Percentiles rank a stretch among this genome's conserved stretches.
phyloP scores from a whole-genome alignment of 1,284 basidiomycete species.

The Boletellus deceptivus region DNA sequence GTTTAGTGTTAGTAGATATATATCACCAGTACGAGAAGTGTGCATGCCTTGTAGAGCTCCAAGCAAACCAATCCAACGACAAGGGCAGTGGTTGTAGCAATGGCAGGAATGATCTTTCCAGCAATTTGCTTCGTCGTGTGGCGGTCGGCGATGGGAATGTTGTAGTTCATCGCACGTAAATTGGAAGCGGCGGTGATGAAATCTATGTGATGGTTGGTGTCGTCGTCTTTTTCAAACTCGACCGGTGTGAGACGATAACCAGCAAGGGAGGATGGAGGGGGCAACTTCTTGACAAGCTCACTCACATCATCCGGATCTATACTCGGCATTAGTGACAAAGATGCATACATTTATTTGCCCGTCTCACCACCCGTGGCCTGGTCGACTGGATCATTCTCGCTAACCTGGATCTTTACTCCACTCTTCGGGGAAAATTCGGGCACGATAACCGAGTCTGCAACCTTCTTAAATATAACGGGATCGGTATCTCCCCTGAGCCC shows the following conservation, averaged over 20 bases:
- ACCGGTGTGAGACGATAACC: conserved; percentile 94
- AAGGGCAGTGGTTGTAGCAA: conserved; percentile 96
- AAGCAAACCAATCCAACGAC: conserved; percentile 95
- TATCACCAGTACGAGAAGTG: not conserved
- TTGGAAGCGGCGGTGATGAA: conserved; percentile 99
- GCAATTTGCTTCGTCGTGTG: conserved; percentile 99
- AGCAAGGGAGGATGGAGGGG: conserved; percentile 86
- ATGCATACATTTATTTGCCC: conserved; percentile 2
- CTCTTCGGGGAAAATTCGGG: conserved; percentile 94
- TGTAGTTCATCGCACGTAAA: conserved; percentile 95
- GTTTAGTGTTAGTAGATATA: conserved; percentile 2
- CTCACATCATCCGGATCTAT: conserved; percentile 55
- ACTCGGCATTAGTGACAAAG: conserved; percentile 7
- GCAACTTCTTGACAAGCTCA: conserved; percentile 65
- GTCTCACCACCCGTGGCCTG: conserved; percentile 45
- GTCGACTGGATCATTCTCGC: conserved; percentile 85
- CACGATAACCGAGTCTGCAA: conserved; percentile 82
- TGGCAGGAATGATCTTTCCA: conserved; percentile 99
- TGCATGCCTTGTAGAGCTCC: conserved; percentile 89
- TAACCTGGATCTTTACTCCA: conserved; percentile 94
- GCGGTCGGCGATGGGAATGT: conserved; percentile 83
- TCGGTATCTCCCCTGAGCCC: conserved; percentile 92
- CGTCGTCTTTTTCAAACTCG: conserved; percentile 99
- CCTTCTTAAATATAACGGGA: conserved; percentile 76
- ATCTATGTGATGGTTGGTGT: conserved; percentile 97